Conservation (phyloP, 192 early-diverging fungal genomes). For the Geranomyces variabilis region DNA sequence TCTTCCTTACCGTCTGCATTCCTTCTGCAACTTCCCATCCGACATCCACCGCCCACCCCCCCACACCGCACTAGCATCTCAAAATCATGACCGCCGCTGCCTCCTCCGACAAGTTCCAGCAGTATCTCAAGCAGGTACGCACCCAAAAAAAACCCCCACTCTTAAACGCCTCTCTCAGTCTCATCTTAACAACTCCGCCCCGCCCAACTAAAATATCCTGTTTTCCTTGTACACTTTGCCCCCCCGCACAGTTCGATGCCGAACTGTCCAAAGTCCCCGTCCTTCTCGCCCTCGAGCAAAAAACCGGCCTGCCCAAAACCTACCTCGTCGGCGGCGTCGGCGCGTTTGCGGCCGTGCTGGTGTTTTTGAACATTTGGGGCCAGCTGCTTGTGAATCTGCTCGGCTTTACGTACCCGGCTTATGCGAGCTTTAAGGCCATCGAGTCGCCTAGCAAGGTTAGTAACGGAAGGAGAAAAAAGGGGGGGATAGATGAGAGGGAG, state of each 20-base stretch:
- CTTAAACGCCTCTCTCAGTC: too few species aligned
- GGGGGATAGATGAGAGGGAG: too few species aligned
- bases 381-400: constrained; percentile 79
- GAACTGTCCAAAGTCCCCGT: constrained; percentile 71
- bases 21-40: too few species aligned
- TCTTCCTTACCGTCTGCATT: too few species aligned
- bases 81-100: too few species aligned
- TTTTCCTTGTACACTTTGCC: too few species aligned
- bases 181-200: too few species aligned
- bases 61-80: too few species aligned
- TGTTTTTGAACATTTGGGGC: constrained; percentile 87
- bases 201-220: too few species aligned
- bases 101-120: constrained; percentile 31
- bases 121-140: constrained; percentile 31
- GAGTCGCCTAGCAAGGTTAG: constrained; percentile 75
- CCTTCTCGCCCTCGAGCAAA: constrained; percentile 70
- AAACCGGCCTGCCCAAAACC: constrained; percentile 86
- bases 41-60: too few species aligned
- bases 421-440: constrained; percentile 90
- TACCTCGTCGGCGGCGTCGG: constrained; percentile 73
- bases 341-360: constrained; percentile 67
- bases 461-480: too few species aligned
- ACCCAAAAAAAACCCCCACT: too few species aligned
- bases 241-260: constrained; percentile 63
- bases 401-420: constrained; percentile 93